These are phyloP conservation scores for Usnea hakonensis DNA, from an alignment of 495 filamentous ascomycete genomes.

Conservation along the genomic window DNA sequence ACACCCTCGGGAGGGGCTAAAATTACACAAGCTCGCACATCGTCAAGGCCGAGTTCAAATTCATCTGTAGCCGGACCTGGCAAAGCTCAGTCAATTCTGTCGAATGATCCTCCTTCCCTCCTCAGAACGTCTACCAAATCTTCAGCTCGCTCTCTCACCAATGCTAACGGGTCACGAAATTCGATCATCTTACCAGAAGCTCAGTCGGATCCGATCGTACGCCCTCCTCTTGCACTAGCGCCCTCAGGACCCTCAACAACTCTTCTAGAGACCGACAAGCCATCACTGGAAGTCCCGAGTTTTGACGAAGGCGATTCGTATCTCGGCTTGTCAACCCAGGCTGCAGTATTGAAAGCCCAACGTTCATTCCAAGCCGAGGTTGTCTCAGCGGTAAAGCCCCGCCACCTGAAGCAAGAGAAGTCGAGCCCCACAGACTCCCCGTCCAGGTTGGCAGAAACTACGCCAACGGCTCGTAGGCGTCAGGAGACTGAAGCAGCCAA, in stretches of 20 bases:
- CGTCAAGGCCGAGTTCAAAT: conserved; percentile 5
- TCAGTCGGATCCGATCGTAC: conserved; percentile 14
- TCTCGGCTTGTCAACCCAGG: conserved; percentile 42
- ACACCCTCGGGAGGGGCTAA: conserved; percentile 6
- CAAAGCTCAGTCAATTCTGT: not conserved
- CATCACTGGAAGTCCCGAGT: conserved; percentile 8
- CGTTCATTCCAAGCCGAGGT: conserved; percentile 42
- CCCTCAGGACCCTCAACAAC: conserved; percentile 22
- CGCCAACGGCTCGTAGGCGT: not conserved
- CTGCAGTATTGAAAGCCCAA: conserved; percentile 41
- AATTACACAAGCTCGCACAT: not conserved
- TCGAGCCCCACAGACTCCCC: not conserved
- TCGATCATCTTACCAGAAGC: conserved; percentile 20
- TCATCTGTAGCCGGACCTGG: not conserved
- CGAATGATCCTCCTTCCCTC: not conserved
- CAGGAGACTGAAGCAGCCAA: not conserved
- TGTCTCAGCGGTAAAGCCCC: conserved; percentile 11
- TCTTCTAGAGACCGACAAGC: conserved; percentile 22
- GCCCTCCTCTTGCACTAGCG: not conserved
- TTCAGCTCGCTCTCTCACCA: conserved; percentile 3
- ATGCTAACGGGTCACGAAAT: conserved; percentile 8
- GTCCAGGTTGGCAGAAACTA: not conserved
- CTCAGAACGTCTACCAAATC: conserved; percentile 7
- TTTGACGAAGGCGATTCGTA: conserved; percentile 28
- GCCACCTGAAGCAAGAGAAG: not conserved